Evolutionary conservation across 2,329 filamentous ascomycete genomes (phyloP).

Genomic region (Pseudogymnoascus sp.): DNA sequence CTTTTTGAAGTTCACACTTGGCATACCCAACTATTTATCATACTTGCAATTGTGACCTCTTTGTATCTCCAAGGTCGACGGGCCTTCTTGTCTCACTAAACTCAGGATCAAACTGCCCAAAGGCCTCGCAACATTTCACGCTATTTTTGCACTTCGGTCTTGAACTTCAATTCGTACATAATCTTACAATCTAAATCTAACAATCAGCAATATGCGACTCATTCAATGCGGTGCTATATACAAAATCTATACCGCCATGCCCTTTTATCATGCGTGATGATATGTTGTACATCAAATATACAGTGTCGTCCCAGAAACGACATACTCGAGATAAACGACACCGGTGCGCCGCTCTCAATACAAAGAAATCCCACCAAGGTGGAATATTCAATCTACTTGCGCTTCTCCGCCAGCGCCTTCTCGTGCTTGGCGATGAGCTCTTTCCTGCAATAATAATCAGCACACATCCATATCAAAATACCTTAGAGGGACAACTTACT

Average conservation of each 20-base stretch:
- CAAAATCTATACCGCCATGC: not conserved
- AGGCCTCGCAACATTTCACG: not conserved
- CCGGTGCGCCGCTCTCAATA: not conserved
- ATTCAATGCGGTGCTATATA: slow-evolving; percentile 2
- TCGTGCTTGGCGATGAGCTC: slow-evolving; percentile 61
- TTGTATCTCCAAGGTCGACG: not conserved
- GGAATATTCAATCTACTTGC: not conserved
- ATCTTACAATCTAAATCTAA: slow-evolving; percentile 6
- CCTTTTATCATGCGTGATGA: slow-evolving; percentile 1
- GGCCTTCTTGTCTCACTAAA: not conserved
- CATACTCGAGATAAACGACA: not conserved
- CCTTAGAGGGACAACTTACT: slow-evolving; percentile 51
- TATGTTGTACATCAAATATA: slow-evolving; percentile 6
- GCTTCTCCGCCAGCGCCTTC: slow-evolving; percentile 55
- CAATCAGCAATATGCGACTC: not conserved
- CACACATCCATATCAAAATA: not conserved
- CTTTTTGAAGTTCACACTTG: not conserved
- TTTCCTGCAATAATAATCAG: slow-evolving; percentile 35
- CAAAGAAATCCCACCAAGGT: not conserved
- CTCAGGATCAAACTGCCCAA: not conserved
- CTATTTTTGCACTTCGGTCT: not conserved
- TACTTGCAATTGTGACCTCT: not conserved
- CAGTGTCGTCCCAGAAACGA: not conserved
- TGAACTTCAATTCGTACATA: not conserved
- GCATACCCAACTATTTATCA: not conserved